Evolutionary conservation across 2,329 filamentous ascomycete genomes (phyloP), one percentile per base, ranked within the genome.

Genomic region (Colletotrichum sp.): DNA sequence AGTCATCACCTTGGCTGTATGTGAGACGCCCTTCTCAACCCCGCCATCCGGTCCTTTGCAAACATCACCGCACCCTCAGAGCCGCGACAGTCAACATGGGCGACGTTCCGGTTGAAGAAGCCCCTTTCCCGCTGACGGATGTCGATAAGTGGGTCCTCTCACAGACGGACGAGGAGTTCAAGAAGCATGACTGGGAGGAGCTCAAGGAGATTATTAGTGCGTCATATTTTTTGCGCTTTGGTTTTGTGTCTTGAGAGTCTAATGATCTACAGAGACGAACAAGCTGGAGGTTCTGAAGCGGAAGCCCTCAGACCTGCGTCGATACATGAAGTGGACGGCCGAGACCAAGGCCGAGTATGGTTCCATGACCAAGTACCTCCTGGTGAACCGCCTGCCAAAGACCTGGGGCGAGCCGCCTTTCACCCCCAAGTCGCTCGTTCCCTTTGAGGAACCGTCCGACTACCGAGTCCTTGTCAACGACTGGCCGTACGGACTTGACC

Each of bases 401-500:
- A 80, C 84, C 69, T 98, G 96, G 96, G 90, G 90, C 3, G 78
- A 81, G 34, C 89, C 90, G 18, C 91, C 91, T 6, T 93, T 92
- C 82, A 86, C 83, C 15, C 88, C 89, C 6, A 83, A 81, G 63
- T 92, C 90, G 8, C 77, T 81, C 5, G 80, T 86, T 30, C 91
- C 91, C 12, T 92, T 93, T 78, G 82, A 86, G 28, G 85, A 90
- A 59, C 81, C 87, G 6, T 88, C 88, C 39, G 92, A 93, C 83
- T 93, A 90, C 83, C 92, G 92, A 77, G 93, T 98, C 68, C 87
- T 98, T 60, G 88, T 92, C 82, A 98, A 99, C 81, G 96, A 98
- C 88, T 99, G 96, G 96, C 96, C 96, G 0, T 98, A 98, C 81
- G 96, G 95, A 5, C 86, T 98, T 65, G 88, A 87, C 1, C 82